phyloP scores from a whole-genome alignment of 2,329 filamentous ascomycete genomes.

The Trichophyton benhamiae region DNA sequence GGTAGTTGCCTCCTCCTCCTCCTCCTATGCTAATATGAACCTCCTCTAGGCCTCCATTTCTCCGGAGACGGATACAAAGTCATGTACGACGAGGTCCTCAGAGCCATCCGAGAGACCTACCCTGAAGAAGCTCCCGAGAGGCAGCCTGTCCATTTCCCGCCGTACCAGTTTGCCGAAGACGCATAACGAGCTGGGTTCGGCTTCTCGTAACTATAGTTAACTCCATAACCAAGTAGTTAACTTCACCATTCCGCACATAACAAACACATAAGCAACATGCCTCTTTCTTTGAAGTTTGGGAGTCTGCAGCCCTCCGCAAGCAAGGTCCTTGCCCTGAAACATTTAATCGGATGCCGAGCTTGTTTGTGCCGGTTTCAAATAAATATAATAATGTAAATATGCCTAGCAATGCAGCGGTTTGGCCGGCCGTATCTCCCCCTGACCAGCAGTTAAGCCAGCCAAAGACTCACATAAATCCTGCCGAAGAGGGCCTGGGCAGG shows the following conservation, averaged over 20 bases:
- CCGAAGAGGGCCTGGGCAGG: neutral
- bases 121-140: slow-evolving; percentile 44
- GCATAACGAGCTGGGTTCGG: slow-evolving; percentile 6
- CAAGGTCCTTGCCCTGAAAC: neutral
- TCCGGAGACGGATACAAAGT: slow-evolving; percentile 44
- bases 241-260: too few species aligned
- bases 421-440: neutral
- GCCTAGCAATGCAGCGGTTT: neutral
- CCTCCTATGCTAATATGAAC: neutral
- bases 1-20: neutral
- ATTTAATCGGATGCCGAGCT: neutral
- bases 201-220: neutral
- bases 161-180: slow-evolving; percentile 34
- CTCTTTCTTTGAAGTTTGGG: neutral
- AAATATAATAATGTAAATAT: neutral
- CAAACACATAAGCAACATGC: neutral
- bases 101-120: slow-evolving; percentile 39
- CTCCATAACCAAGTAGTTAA: neutral
- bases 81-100: slow-evolving; percentile 43
- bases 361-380: neutral
- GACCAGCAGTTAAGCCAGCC: neutral
- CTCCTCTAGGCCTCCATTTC: slow-evolving; percentile 43
- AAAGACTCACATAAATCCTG: too few species aligned
- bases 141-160: slow-evolving; percentile 42
- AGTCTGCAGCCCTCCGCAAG: neutral